Evolutionary conservation across 176 grass and related monocot genomes (phyloP).

Genomic region (Triticum monococcum): DNA sequence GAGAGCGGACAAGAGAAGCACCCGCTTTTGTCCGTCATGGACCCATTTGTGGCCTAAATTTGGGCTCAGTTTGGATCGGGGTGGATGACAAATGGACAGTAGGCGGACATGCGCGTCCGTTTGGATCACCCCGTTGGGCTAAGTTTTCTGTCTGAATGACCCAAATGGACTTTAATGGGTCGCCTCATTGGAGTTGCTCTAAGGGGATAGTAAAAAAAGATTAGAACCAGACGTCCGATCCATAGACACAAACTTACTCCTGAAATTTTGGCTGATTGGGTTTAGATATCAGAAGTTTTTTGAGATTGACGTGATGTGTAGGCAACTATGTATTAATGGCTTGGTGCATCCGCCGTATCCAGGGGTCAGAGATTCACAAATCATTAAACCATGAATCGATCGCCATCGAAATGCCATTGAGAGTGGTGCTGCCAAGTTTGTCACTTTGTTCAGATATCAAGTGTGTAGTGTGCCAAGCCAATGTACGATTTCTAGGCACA

Average conservation of each 20-base stretch:
- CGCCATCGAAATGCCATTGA: neutral
- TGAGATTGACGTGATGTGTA: neutral
- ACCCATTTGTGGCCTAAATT: too few relatives aligned
- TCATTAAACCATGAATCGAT: neutral
- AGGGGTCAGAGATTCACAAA: neutral
- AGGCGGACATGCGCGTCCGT: too few relatives aligned
- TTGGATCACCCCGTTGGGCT: too few relatives aligned
- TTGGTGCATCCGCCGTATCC: neutral
- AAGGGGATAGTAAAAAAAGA: too few relatives aligned
- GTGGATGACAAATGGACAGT: too few relatives aligned
- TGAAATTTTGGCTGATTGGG: neutral
- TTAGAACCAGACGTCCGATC: neutral
- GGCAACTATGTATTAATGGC: neutral
- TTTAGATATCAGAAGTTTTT: neutral
- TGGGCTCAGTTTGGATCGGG: too few relatives aligned
- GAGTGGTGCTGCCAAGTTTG: constrained; percentile 26
- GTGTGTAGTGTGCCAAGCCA: constrained; percentile 8
- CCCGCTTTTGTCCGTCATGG: too few relatives aligned
- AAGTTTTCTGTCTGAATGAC: too few relatives aligned
- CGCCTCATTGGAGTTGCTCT: too few relatives aligned
- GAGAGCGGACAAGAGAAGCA: too few relatives aligned
- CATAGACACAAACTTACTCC: neutral
- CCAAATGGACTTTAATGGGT: too few relatives aligned
- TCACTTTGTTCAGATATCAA: constrained; percentile 25
- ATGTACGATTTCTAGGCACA: constrained; percentile 17